These are phyloP conservation scores for Penicillium bovifimosum DNA, from an alignment of 495 filamentous ascomycete species.

Conservation along the genomic window DNA sequence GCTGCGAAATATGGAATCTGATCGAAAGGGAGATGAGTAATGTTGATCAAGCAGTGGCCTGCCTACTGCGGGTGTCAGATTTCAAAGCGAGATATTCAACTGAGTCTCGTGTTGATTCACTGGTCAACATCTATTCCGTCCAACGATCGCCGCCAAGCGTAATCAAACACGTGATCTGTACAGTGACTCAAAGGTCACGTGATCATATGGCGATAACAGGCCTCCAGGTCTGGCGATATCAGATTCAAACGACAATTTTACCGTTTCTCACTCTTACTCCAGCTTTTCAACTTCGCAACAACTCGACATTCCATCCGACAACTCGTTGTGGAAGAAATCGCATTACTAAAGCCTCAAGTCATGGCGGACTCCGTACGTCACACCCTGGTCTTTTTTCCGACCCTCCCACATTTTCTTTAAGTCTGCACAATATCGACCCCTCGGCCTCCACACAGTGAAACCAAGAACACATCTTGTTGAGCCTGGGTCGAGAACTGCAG, in stretches of 20 bases:
- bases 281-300: background rate
- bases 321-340: constrained; percentile 15
- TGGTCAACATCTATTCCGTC: constrained; percentile 3
- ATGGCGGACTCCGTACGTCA: constrained; percentile 53
- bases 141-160: constrained; percentile 8
- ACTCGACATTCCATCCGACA: background rate
- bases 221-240: constrained; percentile 28
- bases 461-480: constrained; percentile 8
- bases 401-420: constrained; percentile 43
- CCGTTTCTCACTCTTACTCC: constrained; percentile 10
- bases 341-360: constrained; percentile 15
- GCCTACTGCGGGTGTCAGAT: constrained; percentile 30
- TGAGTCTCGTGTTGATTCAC: constrained; percentile 3
- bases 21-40: constrained; percentile 5
- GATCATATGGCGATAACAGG: constrained; percentile 34
- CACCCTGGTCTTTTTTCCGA: constrained; percentile 39
- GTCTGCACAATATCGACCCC: constrained; percentile 24
- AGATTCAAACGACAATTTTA: constrained; percentile 21
- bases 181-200: constrained; percentile 26
- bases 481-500: background rate
- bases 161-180: constrained; percentile 13
- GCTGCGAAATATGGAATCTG: constrained; percentile 3
- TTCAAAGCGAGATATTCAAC: constrained; percentile 24
- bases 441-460: constrained; percentile 14
- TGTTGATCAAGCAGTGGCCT: constrained; percentile 32